phyloP scores from a whole-genome alignment of 495 filamentous ascomycete species.

The Pyrenopolyporus hunteri region DNA sequence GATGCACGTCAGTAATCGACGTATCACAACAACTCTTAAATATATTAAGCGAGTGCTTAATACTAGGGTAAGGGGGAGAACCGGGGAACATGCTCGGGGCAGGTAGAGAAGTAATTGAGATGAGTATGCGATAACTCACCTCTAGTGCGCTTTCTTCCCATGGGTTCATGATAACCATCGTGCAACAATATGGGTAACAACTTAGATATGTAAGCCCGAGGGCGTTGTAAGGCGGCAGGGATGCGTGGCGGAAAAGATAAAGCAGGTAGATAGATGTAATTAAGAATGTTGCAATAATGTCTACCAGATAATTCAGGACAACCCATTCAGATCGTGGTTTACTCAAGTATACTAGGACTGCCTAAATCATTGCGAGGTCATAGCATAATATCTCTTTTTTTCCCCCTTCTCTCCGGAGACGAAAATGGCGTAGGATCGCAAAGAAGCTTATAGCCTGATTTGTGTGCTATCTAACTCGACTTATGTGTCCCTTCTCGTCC shows the following conservation, averaged over 20 bases:
- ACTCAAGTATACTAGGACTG: too few relatives aligned
- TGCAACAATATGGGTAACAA: background rate
- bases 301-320: too few relatives aligned
- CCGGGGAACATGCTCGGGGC: background rate
- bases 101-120: background rate
- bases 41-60: background rate
- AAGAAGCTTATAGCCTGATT: too few relatives aligned
- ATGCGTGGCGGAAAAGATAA: too few relatives aligned
- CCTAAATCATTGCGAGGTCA: too few relatives aligned
- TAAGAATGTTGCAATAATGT: too few relatives aligned
- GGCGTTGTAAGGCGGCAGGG: background rate
- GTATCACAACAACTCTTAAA: background rate
- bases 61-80: background rate
- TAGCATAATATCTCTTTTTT: too few relatives aligned
- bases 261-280: background rate
- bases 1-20: slow-evolving; percentile 3
- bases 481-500: slow-evolving; percentile 3
- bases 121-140: slow-evolving; percentile 18
- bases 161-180: slow-evolving; percentile 36
- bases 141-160: slow-evolving; percentile 41
- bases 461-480: slow-evolving; percentile 12
- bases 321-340: too few relatives aligned
- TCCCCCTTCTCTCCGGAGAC: too few relatives aligned
- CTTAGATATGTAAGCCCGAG: background rate
- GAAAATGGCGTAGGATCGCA: background rate